Conservation (phyloP, 1,284 basidiomycete genomes). For the Vanrija humicola region DNA sequence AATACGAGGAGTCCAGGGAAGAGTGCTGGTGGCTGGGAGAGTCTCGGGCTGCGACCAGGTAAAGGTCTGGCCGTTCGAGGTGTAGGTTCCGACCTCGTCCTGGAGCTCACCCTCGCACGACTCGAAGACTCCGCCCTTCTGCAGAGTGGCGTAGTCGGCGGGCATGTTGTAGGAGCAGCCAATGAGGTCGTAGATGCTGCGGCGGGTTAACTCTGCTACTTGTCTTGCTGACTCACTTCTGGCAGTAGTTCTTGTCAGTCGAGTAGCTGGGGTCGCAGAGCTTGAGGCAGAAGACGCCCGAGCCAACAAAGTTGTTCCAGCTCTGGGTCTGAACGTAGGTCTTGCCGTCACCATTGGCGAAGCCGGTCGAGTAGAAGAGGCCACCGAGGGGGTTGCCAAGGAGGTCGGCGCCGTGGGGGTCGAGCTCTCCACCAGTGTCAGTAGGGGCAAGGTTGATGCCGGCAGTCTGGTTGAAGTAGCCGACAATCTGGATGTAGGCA, state of each 20-base stretch:
- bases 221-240: slow-evolving; percentile 27
- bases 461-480: background rate
- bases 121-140: slow-evolving; percentile 55
- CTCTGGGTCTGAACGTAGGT: slow-evolving; percentile 22
- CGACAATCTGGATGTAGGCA: slow-evolving; percentile 1
- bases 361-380: slow-evolving; percentile 16
- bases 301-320: slow-evolving; percentile 58
- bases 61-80: slow-evolving; percentile 51
- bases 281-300: slow-evolving; percentile 56
- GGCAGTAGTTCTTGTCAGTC: slow-evolving; percentile 56
- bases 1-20: slow-evolving; percentile 61
- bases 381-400: slow-evolving; percentile 1
- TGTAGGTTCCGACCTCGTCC: slow-evolving; percentile 59
- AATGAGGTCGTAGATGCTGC: slow-evolving; percentile 56
- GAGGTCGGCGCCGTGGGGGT: slow-evolving; percentile 1
- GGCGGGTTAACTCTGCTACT: slow-evolving; percentile 51
- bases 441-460: background rate
- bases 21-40: slow-evolving; percentile 56
- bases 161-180: slow-evolving; percentile 68
- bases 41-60: slow-evolving; percentile 58
- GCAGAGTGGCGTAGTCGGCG: slow-evolving; percentile 52
- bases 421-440: slow-evolving; percentile 1
- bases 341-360: slow-evolving; percentile 14
- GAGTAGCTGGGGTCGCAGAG: slow-evolving; percentile 59
- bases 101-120: slow-evolving; percentile 63